Base-by-base conservation (phyloP, 1,139 yeast species). In the Sporopachydermia cereana region DNA sequence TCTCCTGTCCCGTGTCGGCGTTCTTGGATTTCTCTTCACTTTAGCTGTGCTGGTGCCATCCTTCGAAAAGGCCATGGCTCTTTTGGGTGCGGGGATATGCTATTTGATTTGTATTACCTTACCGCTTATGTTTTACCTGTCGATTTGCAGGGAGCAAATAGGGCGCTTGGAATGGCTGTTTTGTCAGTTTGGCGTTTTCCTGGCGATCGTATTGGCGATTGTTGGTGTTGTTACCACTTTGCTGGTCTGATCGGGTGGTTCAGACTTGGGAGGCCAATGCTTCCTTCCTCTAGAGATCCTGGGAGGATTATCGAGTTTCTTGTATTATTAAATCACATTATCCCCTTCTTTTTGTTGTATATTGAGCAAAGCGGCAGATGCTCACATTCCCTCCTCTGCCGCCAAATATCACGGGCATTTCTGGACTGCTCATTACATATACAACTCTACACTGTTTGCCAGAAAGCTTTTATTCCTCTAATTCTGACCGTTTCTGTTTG, bases 31-130 rank as follows among this genome's bases (percentile, higher is more conserved):
- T 49, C 74, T 76, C 54, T 79, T 76, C 7, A 47, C 56, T 1
- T 63, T 74, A 43, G 77, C 79, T 0, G 69, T 75, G 31, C 48
- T 70, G n/a, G 73, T 74, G 53, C 81, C 81, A 0, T 79, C 75
- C 47, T 76, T 76, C 53, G 82, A 76, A 52, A 68, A 68, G 48
- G 69, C 76, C 44, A 69, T 76, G 46, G 80, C 80, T 1, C 66
- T 76, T 42, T 58, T 75, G 50, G 82, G 82, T 4, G 73, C 80
- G 1, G 72, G 78, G 2, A 67, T 76, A 46, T 75, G 81, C 52
- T 72, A 76, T 51, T 59, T 75, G 43, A 71, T 76, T 36, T 76
- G 81, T 56, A 64, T 76, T 43, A 72, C 75, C 24, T 64, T 76
- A 48, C 82, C 82, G 3, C 70, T 79, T 50, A 63, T 68, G 24